Conservation (phyloP, 768 basidiomycete species). For the Mycena rebaudengoi region DNA sequence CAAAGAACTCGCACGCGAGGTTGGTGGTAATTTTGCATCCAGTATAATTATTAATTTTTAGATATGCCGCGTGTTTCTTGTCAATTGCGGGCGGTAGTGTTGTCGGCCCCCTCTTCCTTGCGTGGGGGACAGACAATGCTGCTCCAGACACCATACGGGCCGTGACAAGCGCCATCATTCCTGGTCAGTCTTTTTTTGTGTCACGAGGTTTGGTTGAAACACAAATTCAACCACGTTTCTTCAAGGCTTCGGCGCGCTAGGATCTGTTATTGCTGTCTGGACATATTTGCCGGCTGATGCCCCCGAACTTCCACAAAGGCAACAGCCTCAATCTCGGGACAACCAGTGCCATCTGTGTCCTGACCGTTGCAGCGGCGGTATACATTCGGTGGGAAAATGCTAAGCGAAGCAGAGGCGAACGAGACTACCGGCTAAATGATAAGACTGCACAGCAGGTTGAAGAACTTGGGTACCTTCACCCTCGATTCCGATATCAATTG, state of each 20-base stretch:
- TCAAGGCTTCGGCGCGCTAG: slow-evolving; percentile 51
- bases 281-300: slow-evolving; percentile 56
- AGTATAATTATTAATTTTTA: slow-evolving; percentile 14
- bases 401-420: slow-evolving; percentile 51
- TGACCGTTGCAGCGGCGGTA: slow-evolving; percentile 39
- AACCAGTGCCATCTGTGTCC: slow-evolving; percentile 39
- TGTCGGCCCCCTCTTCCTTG: slow-evolving; percentile 50
- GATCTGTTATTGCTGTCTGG: slow-evolving; percentile 52
- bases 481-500: slow-evolving; percentile 51
- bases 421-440: slow-evolving; percentile 49
- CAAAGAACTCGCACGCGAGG: slow-evolving; percentile 49
- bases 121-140: slow-evolving; percentile 60
- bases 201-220: not conserved
- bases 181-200: slow-evolving; percentile 35
- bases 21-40: not conserved
- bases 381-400: slow-evolving; percentile 54
- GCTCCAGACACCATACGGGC: slow-evolving; percentile 59
- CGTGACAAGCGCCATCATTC: slow-evolving; percentile 53
- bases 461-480: slow-evolving; percentile 55
- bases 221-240: too few relatives aligned
- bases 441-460: slow-evolving; percentile 47
- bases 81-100: slow-evolving; percentile 48
- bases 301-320: slow-evolving; percentile 56
- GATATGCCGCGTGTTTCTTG: slow-evolving; percentile 59
- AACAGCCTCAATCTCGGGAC: slow-evolving; percentile 55